Percentiles rank a stretch among this genome's conserved stretches.
Evolutionary conservation across 2,329 filamentous ascomycete genomes (phyloP).

Genomic region (Chrysoporthe puriensis): DNA sequence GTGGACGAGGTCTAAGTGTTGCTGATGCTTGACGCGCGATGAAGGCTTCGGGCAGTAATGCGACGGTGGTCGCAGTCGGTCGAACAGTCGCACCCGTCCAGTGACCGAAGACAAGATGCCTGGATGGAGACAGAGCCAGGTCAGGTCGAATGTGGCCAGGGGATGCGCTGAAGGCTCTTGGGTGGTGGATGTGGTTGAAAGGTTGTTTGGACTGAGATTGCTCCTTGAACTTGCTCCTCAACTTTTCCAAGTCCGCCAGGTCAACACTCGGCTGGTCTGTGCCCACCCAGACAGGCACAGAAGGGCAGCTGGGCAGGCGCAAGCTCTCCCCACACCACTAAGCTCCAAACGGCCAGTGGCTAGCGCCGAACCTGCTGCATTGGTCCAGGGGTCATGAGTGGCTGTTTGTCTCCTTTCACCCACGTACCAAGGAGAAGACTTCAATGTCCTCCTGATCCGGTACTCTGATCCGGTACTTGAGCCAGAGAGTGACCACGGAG

Average conservation of each 20-base stretch:
- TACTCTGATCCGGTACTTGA: no score
- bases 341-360: conserved; percentile 10
- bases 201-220: conserved; percentile 37
- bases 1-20: neutral
- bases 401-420: neutral
- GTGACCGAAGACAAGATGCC: neutral
- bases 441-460: no score
- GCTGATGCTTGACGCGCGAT: neutral
- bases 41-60: neutral
- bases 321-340: conserved; percentile 29
- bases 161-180: neutral
- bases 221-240: conserved; percentile 33
- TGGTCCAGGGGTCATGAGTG: neutral
- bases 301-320: conserved; percentile 1
- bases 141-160: neutral
- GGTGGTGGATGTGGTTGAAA: conserved; percentile 27
- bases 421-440: neutral
- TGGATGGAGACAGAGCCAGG: neutral
- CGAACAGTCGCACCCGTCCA: neutral
- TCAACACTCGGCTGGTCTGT: conserved; percentile 15
- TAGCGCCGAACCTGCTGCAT: conserved; percentile 8
- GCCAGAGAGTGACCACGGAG: neutral
- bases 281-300: neutral
- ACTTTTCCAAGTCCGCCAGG: conserved; percentile 31
- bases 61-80: neutral